A percentile compares a stretch with the other conserved stretches of the same genome.
Evolutionary conservation across 768 basidiomycete genomes (phyloP).

Genomic region (Dendrothele bispora): DNA sequence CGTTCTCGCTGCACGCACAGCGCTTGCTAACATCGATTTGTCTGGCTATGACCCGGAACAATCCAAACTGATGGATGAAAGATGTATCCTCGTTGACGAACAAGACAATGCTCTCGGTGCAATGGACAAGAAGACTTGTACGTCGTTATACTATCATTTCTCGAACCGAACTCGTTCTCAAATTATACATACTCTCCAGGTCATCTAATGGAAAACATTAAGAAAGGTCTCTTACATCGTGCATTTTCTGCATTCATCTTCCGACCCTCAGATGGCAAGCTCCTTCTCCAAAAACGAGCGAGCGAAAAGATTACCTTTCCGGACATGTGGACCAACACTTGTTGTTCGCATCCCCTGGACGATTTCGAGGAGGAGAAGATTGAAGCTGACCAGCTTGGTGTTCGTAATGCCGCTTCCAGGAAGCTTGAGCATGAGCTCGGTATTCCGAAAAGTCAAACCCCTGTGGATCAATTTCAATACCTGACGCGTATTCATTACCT

Average conservation of each 20-base stretch:
- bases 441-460: conserved; percentile 76
- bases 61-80: conserved; percentile 93
- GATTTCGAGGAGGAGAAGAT: conserved; percentile 86
- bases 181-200: conserved; percentile 43
- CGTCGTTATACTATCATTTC: conserved; percentile 26
- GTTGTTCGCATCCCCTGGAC: conserved; percentile 94
- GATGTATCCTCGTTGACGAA: conserved; percentile 90
- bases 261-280: conserved; percentile 88
- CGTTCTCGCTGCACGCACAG: conserved; percentile 57
- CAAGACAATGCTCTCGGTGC: conserved; percentile 83
- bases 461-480: conserved; percentile 87
- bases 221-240: conserved; percentile 90
- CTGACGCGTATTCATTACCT: conserved; percentile 97
- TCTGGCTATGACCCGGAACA: conserved; percentile 89
- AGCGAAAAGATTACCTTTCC: conserved; percentile 99
- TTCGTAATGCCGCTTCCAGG: conserved; percentile 86
- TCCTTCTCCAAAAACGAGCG: conserved; percentile 93
- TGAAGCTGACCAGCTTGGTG: conserved; percentile 77
- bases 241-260: conserved; percentile 99
- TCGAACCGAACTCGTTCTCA: neutral
- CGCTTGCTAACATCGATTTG: conserved; percentile 75
- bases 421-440: conserved; percentile 98
- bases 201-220: conserved; percentile 97
- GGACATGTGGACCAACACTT: conserved; percentile 99
- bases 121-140: conserved; percentile 95